A percentile compares a stretch with the other conserved stretches of the same genome.
phyloP scores from a whole-genome alignment of 106 monocot species.

The Cymbidium sinense region DNA sequence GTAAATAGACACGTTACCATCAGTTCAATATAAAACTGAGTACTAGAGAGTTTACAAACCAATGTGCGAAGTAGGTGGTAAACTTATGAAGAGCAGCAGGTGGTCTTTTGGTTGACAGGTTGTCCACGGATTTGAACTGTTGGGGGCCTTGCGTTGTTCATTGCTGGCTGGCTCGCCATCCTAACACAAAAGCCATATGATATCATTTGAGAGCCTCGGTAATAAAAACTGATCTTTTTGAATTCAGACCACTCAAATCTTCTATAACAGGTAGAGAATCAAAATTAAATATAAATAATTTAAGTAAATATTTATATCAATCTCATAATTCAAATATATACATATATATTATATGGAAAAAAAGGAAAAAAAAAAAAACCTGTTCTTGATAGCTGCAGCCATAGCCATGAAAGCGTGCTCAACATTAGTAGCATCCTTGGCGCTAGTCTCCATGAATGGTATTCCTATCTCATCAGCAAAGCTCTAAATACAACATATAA shows the following conservation, averaged over 20 bases:
- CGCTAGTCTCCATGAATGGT: slow-evolving; percentile 44
- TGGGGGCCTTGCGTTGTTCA: slow-evolving; percentile 16
- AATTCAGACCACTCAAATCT: not conserved
- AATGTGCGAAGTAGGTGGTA: not conserved
- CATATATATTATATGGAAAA: not conserved
- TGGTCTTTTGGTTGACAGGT: slow-evolving; percentile 8
- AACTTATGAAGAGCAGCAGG: slow-evolving; percentile 16
- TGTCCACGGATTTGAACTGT: slow-evolving; percentile 16
- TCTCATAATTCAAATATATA: not conserved
- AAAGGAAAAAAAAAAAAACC: slow-evolving; percentile 10
- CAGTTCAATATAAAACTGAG: slow-evolving; percentile 1
- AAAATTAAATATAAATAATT: not conserved
- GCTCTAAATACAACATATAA: slow-evolving; percentile 9
- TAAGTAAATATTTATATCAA: not conserved
- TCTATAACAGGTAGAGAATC: not conserved
- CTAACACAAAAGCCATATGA: not conserved
- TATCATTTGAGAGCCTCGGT: not conserved
- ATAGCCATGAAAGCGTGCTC: slow-evolving; percentile 46
- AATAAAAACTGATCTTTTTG: not conserved
- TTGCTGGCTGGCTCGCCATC: slow-evolving; percentile 23
- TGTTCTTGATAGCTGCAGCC: slow-evolving; percentile 27
- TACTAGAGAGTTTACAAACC: not conserved
- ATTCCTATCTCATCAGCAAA: slow-evolving; percentile 44
- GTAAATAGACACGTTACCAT: not conserved
- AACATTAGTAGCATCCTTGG: slow-evolving; percentile 35